Percentiles rank a stretch among this genome's conserved stretches.
phyloP scores from a whole-genome alignment of 129 eudicot species.

The Flaveria trinervia region DNA sequence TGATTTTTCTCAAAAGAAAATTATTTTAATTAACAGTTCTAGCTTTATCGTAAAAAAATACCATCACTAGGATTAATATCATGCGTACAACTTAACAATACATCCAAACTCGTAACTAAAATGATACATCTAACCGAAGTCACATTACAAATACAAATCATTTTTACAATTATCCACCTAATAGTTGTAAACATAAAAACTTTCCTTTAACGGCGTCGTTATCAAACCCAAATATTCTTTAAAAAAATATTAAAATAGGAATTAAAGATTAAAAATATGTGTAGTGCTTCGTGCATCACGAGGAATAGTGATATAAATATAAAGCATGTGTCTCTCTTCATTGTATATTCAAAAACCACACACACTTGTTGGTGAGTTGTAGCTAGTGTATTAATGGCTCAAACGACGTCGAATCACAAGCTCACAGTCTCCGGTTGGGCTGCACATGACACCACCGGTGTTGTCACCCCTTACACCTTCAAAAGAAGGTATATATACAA shows the following conservation, averaged over 20 bases:
- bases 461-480: slow-evolving; percentile 70
- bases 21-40: too few species aligned
- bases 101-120: too few species aligned
- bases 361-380: slow-evolving; percentile 14
- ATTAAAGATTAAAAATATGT: background rate
- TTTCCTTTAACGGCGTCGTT: background rate
- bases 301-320: background rate
- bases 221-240: background rate
- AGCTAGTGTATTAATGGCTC: slow-evolving; percentile 50
- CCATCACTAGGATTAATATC: too few species aligned
- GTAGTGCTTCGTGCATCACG: slow-evolving; percentile 24
- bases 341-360: background rate
- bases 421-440: slow-evolving; percentile 92
- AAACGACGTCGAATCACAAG: slow-evolving; percentile 87
- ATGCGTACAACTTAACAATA: too few species aligned
- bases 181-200: too few species aligned
- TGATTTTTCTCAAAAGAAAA: too few species aligned
- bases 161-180: background rate
- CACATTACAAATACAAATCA: background rate
- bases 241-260: background rate
- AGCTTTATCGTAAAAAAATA: too few species aligned
- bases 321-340: background rate
- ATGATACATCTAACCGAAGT: too few species aligned
- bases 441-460: slow-evolving; percentile 77
- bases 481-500: slow-evolving; percentile 61